Base-by-base conservation (phyloP, 2,329 filamentous ascomycete genomes). In the Lachnellula willkommii region DNA sequence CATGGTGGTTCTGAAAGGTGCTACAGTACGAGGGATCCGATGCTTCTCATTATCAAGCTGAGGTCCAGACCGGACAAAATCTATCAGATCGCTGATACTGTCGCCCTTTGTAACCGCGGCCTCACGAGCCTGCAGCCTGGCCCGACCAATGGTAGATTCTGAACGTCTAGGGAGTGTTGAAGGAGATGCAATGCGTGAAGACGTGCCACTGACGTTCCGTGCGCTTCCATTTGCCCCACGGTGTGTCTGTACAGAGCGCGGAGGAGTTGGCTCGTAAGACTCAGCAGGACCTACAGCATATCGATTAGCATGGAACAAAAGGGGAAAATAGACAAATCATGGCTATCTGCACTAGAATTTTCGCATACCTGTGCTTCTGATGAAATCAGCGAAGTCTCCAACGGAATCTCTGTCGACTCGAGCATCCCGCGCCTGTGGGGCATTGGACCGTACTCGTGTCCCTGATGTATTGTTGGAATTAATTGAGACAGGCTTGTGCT, bases 21-120 rank as follows among this genome's bases (percentile, higher is more conserved):
- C 90, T 12, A 94, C 85, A n/a, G 82, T 83, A 17, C 89, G 85
- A 43, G 90, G 88, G 59, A 95, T 94, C 24, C 89, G 84, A 56
- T 84, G 88, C 60, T 81, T 81, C 26, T 79, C 78, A 45, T 77
- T 78, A 36, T 76, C 74, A 14, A 62, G 50, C 58, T 75, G 79
- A 0, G 89, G 87, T 3, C 92, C 93, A 68, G 90, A 86, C 47
- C 92, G 86, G 62, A 99, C 95, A 70, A 99, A 97, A 69, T 97
- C 92, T 62, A 96, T 96, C 56, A 99, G 75, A 58, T 96, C 94
- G 12, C 89, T 88, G 55, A 86, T 95, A 61, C 86, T 85, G 50
- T 83, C 83, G 51, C 77, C 79, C 55, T 75, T 75, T 50, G 84
- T 79, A 15, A 84, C 79, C 43, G 79, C 77, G 39, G 89, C 83